Base-by-base conservation (phyloP, 2,329 filamentous ascomycete species). In the Emergomyces orientalis region DNA sequence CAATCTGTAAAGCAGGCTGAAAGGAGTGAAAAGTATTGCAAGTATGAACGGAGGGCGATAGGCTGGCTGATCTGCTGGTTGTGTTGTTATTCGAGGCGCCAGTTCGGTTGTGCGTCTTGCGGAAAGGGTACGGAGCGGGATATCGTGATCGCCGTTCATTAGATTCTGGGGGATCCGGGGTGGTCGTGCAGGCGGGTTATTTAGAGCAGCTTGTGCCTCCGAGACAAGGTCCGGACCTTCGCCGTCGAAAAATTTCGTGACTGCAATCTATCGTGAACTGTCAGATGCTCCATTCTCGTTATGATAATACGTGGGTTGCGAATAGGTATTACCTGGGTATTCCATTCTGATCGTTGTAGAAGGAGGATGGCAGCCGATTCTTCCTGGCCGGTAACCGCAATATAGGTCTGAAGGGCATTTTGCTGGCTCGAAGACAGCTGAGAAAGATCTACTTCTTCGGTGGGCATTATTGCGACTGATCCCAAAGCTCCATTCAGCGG, bases 191-290 rank as follows among this genome's bases (percentile, higher is more conserved):
- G 88, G 86, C 47, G 86, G 71, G n/a, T 81, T 76, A 60, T 82
- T 78, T 64, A 87, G 81, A 8, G 83, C 81, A 58, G 87, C 83
- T 59, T 87, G 82, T 63, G 89, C 89, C 77, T 94, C 90, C 63
- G 89, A 88, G 22, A 93, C 79, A 14, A 86, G 88, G 73, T 96
- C 90, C 58, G 91, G 84, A 3, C 88, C 88, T 77, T 97, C 94
- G 69, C 94, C 94, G 71, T 99, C 94, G 74, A 97, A 99, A 84
- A 97, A 97, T 73, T 95, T 95, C 67, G 94, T 86, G 67, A 99
- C 93, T 63, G 94, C 93, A 70, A 97, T 96, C 88, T 97, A 72
- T 39, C 37, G n/a, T 34, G n/a, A 45, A 61, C 14, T 51, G 45
- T 8, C 47, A 13, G 52, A 34, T 47, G 8, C 41, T 49, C 22